Percentiles rank a stretch among this genome's conserved stretches.
Evolutionary conservation across 306 rosid species (phyloP).

Genomic region (Potentilla sterilis): DNA sequence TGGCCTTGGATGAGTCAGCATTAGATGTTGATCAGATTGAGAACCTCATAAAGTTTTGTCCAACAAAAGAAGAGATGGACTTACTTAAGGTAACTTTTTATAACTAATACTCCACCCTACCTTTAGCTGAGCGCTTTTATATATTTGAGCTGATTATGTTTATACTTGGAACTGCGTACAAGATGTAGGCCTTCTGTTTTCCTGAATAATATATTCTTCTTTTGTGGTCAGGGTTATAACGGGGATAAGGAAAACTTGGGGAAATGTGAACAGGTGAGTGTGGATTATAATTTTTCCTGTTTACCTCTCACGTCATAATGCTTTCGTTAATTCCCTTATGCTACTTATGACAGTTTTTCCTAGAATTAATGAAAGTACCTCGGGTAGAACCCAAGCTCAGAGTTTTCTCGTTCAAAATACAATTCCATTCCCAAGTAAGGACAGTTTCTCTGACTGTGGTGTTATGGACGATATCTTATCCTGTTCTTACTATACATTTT

Average conservation of each 20-base stretch:
- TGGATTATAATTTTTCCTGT: not conserved
- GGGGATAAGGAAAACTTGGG: conserved; percentile 90
- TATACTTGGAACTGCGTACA: not conserved
- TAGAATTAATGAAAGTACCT: conserved; percentile 91
- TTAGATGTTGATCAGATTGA: conserved; percentile 85
- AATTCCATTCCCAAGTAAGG: conserved; percentile 75
- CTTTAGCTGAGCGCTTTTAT: not conserved
- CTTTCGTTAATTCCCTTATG: conserved; percentile 33
- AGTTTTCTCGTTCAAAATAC: conserved; percentile 89
- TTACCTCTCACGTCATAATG: not conserved
- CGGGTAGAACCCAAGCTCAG: conserved; percentile 85
- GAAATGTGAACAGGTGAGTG: conserved; percentile 80
- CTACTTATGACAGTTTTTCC: conserved; percentile 61
- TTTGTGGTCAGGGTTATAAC: conserved; percentile 55
- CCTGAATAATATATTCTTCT: conserved; percentile 29
- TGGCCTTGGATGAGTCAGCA: conserved; percentile 78
- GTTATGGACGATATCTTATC: conserved; percentile 24
- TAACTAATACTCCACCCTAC: conserved; percentile 19
- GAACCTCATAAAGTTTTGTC: conserved; percentile 93
- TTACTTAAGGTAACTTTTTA: conserved; percentile 58
- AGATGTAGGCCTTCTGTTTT: conserved; percentile 14
- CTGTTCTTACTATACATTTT: conserved; percentile 27
- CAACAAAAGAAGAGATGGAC: conserved; percentile 96
- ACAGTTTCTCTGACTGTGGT: conserved; percentile 20
- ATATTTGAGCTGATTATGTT: conserved; percentile 12